Base-by-base conservation (phyloP, 2,329 filamentous ascomycete species). In the Mariannaea elegans region DNA sequence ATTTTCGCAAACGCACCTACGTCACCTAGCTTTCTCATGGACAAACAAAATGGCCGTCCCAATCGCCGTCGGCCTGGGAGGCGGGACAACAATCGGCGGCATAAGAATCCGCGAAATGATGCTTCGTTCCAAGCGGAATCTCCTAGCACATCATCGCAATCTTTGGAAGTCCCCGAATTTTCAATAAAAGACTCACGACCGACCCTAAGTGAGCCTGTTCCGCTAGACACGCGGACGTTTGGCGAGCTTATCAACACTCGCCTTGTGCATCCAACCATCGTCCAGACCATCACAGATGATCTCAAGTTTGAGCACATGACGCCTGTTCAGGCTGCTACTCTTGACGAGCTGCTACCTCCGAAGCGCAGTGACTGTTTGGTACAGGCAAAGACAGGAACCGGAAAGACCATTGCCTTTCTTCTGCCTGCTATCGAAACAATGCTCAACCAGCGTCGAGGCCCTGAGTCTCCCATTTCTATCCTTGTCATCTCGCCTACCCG, bases 341-440 rank as follows among this genome's bases (percentile, higher is more conserved):
- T 86, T 12, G 72, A 76, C 59, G 76, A 79, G 50, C 77, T 84
- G 54, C 77, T 84, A 10, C 77, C 78, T n/a, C 77, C 78, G 0
- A 75, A 75, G 49, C 75, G 77, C 23, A 73, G 68, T 50, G 83
- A 85, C 70, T 80, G 87, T 59, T 80, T 96, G 59, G 92, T 92
- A 7, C 92, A 95, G 76, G 92, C 92, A 50, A 94, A 91, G 79
- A 96, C 92, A 1, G 92, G 92, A 65, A 96, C 93, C 0, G 92
- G 92, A 68, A 96, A 96, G 79, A 96, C 92, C 0, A 77, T 95
- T 55, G 92, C 90, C 46, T 96, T 96, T 78, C 82, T 96, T 32
- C 80, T 95, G 3, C 93, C 92, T n/a, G 84, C 91, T n/a, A 79
- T 96, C 32, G 90, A 95, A 74, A 90, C 86, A 59, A 89, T 95